These are phyloP conservation scores for Apiospora hydei DNA, from an alignment of 2,329 filamentous ascomycete species.

Conservation along the genomic window DNA sequence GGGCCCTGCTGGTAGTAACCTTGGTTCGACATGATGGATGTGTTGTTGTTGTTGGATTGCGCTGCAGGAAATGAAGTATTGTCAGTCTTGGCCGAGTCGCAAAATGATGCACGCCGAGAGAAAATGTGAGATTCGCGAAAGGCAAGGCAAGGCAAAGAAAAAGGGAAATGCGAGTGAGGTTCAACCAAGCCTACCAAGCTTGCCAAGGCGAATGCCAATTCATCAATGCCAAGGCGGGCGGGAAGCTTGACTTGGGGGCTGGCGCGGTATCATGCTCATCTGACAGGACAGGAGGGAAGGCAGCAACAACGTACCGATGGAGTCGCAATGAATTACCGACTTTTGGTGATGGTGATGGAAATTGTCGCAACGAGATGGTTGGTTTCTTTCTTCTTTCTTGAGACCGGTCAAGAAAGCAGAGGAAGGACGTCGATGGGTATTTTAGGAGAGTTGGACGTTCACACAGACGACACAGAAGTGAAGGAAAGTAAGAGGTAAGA, in stretches of 20 bases:
- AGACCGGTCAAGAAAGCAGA: slow-evolving; percentile 20
- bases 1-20: slow-evolving; percentile 43
- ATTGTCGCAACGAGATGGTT: neutral
- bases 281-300: neutral
- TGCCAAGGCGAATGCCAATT: slow-evolving; percentile 13
- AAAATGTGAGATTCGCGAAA: slow-evolving; percentile 18
- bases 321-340: neutral
- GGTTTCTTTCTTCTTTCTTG: slow-evolving; percentile 9
- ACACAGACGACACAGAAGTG: neutral
- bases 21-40: slow-evolving; percentile 38
- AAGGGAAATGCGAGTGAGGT: slow-evolving; percentile 4
- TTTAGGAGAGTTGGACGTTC: neutral
- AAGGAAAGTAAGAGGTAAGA: neutral
- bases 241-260: neutral
- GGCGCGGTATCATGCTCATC: neutral
- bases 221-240: slow-evolving; percentile 10
- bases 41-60: slow-evolving; percentile 22
- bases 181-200: slow-evolving; percentile 16
- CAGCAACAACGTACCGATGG: neutral
- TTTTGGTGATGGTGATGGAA: neutral
- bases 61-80: neutral
- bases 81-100: slow-evolving; percentile 11
- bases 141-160: neutral
- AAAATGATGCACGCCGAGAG: slow-evolving; percentile 6
- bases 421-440: neutral